Evolutionary conservation across 2,329 filamentous ascomycete species (phyloP), one percentile per base, ranked within the genome.

Genomic region (Epichloe festucae): DNA sequence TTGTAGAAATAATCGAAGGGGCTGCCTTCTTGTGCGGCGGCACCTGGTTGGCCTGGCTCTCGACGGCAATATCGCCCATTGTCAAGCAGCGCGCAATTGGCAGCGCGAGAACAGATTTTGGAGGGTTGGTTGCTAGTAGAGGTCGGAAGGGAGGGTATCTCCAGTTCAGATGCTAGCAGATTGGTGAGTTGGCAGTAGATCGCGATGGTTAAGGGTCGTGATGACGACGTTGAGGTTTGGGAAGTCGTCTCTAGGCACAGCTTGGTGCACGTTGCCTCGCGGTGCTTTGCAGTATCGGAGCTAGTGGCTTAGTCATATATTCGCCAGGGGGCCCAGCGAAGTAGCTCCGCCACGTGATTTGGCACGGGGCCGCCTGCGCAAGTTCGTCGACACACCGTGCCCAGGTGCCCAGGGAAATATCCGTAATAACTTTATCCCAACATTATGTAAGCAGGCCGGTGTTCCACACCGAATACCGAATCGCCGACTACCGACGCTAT

Each of bases 51-150:
- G 78, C 76, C 65, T 88, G 82, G 72, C 79, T 89, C 73, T 95
- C 89, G 66, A 95, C 82, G 63, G 85, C 78, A 67, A 88, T 81
- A 76, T 95, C 88, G 70, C 83, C 90, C 91, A 96, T 96, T 41
- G 66, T 77, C 17, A 41, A 31, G 36, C n/a, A 48, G 49, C 38
- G 48, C 40, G 38, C 48, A 43, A 48, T 46, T 44, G 46, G 31
- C 44, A 36, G 34, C 19, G 50, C 53, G 49, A 19, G 12, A 36
- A 23, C 17, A 7, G 35, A 31, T 6, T 47, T 12, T 40, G 21
- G 34, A 34, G 27, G 31, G 45, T 41, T 48, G 17, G 34, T 36
- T 8, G 12, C 21, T 21, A 19, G 12, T 38, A 10, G 27, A 27
- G 15, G 46, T 36, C 48, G 23, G 2, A 35, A 38, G 12, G 5